Evolutionary conservation across 495 filamentous ascomycete species (phyloP).

Genomic region (Amniculicola lignicola): DNA sequence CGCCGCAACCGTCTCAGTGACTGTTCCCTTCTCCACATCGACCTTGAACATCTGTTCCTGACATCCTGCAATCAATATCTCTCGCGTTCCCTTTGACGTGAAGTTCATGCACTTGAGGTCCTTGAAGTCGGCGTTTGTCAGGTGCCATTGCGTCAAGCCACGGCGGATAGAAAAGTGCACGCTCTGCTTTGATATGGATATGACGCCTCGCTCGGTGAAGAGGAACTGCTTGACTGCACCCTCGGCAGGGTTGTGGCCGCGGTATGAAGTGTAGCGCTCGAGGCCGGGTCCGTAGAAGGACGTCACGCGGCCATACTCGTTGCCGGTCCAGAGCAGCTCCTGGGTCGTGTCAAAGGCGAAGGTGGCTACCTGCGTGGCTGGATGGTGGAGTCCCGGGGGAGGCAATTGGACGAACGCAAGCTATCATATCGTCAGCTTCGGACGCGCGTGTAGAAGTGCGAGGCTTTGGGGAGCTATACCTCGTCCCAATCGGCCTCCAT

Average conservation of each 20-base stretch:
- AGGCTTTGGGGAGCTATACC: slow-evolving; percentile 17
- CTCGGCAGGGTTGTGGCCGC: slow-evolving; percentile 63
- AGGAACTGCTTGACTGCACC: slow-evolving; percentile 74
- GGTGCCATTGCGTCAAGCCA: slow-evolving; percentile 80
- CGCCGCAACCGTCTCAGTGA: slow-evolving; percentile 70
- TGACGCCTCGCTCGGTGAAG: slow-evolving; percentile 80
- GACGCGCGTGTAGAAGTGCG: background rate
- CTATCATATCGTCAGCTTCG: slow-evolving; percentile 43
- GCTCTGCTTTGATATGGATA: slow-evolving; percentile 71
- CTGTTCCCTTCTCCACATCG: slow-evolving; percentile 79
- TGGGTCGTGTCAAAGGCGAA: slow-evolving; percentile 82
- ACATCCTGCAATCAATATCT: slow-evolving; percentile 81
- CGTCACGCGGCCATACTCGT: slow-evolving; percentile 77
- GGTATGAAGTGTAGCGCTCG: slow-evolving; percentile 74
- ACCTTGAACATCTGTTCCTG: slow-evolving; percentile 86
- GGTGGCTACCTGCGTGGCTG: slow-evolving; percentile 64
- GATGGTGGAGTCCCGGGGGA: slow-evolving; percentile 58
- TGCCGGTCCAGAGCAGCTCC: slow-evolving; percentile 89
- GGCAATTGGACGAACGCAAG: slow-evolving; percentile 69
- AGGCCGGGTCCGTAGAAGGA: slow-evolving; percentile 84
- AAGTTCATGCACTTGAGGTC: slow-evolving; percentile 92
- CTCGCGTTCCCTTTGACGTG: slow-evolving; percentile 72
- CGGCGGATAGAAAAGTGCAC: slow-evolving; percentile 82
- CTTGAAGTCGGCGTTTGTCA: slow-evolving; percentile 69
- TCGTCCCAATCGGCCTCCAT: slow-evolving; percentile 62